Conservation (phyloP, 73 alveolate genomes). For the Paramecium caudatum region DNA sequence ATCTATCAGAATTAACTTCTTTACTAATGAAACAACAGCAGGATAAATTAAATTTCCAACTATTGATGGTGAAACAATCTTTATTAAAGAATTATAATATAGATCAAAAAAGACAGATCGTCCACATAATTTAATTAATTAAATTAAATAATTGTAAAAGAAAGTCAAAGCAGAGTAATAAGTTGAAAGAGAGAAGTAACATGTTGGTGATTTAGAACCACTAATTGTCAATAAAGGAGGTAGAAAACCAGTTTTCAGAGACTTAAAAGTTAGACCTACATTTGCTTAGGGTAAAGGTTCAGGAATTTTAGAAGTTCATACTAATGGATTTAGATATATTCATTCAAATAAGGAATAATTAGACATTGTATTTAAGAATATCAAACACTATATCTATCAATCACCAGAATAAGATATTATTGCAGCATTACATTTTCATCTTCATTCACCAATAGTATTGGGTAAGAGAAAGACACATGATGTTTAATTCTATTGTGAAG, state of each 20-base stretch:
- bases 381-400: slow-evolving; percentile 94
- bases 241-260: slow-evolving; percentile 82
- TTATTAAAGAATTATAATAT: slow-evolving; percentile 91
- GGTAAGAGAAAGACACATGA: slow-evolving; percentile 93
- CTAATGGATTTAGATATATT: slow-evolving; percentile 93
- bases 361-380: slow-evolving; percentile 90
- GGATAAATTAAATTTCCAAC: slow-evolving; percentile 86
- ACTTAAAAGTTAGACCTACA: slow-evolving; percentile 90
- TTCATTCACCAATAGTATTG: slow-evolving; percentile 87
- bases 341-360: slow-evolving; percentile 90
- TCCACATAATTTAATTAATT: slow-evolving; percentile 54
- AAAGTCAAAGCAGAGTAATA: slow-evolving; percentile 87
- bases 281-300: slow-evolving; percentile 89
- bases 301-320: slow-evolving; percentile 94
- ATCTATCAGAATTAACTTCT: slow-evolving; percentile 56
- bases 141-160: slow-evolving; percentile 71
- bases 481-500: slow-evolving; percentile 95
- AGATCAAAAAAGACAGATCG: slow-evolving; percentile 69
- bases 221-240: slow-evolving; percentile 51
- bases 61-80: slow-evolving; percentile 85
- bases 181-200: slow-evolving; percentile 89
- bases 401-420: slow-evolving; percentile 95
- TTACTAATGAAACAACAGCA: slow-evolving; percentile 57
- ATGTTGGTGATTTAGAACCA: slow-evolving; percentile 71
- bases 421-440: slow-evolving; percentile 94